Conservation (phyloP, 2,329 filamentous ascomycete genomes). For the Coniochaeta prunicola region DNA sequence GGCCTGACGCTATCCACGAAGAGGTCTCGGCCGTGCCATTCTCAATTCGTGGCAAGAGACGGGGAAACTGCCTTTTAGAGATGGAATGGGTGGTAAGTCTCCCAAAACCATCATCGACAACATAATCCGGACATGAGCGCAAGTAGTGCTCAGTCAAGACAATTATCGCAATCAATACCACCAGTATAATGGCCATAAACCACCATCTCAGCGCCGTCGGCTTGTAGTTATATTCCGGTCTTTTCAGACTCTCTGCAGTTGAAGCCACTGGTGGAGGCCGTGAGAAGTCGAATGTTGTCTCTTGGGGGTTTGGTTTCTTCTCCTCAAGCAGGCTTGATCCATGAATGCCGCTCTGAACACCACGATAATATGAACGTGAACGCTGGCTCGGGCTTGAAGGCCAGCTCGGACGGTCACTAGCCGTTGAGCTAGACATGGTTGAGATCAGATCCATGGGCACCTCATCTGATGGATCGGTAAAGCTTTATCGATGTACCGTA, state of each 20-base stretch:
- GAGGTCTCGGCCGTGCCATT: background rate
- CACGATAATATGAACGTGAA: background rate
- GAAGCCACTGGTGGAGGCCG: background rate
- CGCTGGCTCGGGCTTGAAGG: background rate
- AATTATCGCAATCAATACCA: background rate
- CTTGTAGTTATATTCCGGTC: background rate
- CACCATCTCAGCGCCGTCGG: constrained; percentile 2
- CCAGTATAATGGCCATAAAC: background rate
- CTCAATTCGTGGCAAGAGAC: background rate
- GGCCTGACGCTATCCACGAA: background rate
- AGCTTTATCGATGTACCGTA: background rate
- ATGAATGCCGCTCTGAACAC: background rate
- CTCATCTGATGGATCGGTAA: background rate
- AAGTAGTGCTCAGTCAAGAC: constrained; percentile 9
- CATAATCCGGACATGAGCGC: background rate
- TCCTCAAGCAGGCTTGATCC: background rate
- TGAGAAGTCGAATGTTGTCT: background rate
- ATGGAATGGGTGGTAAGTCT: background rate
- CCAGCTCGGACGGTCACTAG: background rate
- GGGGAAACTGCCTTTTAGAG: background rate
- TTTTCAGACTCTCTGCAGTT: background rate
- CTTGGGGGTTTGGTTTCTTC: background rate
- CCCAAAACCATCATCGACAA: background rate
- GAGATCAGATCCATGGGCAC: background rate
- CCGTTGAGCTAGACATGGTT: background rate